phyloP scores from a whole-genome alignment of 208 protist genomes.

The Herpetomonas tarakana region DNA sequence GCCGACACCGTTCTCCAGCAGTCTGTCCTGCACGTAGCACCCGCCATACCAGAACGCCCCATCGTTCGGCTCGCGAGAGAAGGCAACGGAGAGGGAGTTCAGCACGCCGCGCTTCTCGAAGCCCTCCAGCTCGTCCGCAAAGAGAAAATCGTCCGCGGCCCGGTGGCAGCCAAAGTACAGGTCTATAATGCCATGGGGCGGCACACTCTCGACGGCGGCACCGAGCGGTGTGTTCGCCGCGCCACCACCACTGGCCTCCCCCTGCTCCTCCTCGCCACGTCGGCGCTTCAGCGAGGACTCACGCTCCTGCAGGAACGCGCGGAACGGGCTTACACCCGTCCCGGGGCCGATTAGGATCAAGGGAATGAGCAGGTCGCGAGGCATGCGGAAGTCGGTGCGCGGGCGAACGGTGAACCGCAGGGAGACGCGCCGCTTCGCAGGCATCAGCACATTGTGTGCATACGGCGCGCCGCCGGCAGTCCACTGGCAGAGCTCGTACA shows the following conservation, averaged over 20 bases:
- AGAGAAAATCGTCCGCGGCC: conserved; percentile 42
- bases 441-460: conserved; percentile 4
- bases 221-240: not conserved
- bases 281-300: conserved; percentile 28
- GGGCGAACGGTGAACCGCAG: conserved; percentile 34
- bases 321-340: conserved; percentile 83
- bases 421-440: conserved; percentile 18
- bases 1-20: conserved; percentile 27
- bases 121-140: conserved; percentile 34
- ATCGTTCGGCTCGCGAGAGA: conserved; percentile 56
- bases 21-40: conserved; percentile 69
- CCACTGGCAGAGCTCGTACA: conserved; percentile 43
- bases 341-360: conserved; percentile 87
- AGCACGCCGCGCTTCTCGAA: conserved; percentile 31
- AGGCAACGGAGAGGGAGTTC: conserved; percentile 41
- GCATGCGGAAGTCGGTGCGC: conserved; percentile 57
- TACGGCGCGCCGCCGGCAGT: conserved; percentile 12
- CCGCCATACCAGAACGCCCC: conserved; percentile 56
- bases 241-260: not conserved
- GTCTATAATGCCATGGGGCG: conserved; percentile 19
- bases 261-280: conserved; percentile 3
- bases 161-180: conserved; percentile 61
- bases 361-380: conserved; percentile 38
- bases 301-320: conserved; percentile 82
- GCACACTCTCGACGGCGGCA: not conserved